These are phyloP conservation scores for Magnusiomyces clavatus DNA, from an alignment of 1,139 yeast species.

Conservation along the genomic window DNA sequence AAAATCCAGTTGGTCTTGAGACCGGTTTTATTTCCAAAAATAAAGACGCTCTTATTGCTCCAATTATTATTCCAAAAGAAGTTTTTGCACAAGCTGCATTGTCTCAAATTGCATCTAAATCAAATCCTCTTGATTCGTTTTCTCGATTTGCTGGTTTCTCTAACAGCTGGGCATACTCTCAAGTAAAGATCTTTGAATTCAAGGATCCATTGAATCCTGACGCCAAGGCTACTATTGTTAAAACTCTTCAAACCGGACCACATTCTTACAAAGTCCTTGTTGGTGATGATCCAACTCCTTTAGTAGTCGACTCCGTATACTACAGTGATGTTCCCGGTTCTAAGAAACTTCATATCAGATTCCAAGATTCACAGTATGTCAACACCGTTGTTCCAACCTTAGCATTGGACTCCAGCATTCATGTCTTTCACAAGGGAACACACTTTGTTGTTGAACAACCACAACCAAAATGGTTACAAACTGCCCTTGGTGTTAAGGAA, in stretches of 20 bases:
- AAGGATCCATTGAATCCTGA: constrained; percentile 6
- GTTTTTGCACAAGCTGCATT: constrained; percentile 31
- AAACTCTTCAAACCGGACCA: constrained; percentile 13
- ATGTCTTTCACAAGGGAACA: constrained; percentile 28
- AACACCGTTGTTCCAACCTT: constrained; percentile 25
- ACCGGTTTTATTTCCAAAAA: constrained; percentile 32
- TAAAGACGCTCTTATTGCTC: constrained; percentile 20
- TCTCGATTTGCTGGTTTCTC: constrained; percentile 9
- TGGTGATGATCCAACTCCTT: background rate
- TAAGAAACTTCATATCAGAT: constrained; percentile 21
- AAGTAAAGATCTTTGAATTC: constrained; percentile 13
- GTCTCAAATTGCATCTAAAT: constrained; percentile 15
- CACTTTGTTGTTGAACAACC: constrained; percentile 27
- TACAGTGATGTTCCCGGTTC: constrained; percentile 5
- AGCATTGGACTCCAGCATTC: constrained; percentile 18
- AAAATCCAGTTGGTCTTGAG: constrained; percentile 27
- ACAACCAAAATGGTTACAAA: constrained; percentile 27
- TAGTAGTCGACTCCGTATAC: constrained; percentile 8
- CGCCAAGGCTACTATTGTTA: constrained; percentile 6
- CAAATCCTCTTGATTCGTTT: constrained; percentile 8
- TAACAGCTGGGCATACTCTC: constrained; percentile 11
- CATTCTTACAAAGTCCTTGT: constrained; percentile 12
- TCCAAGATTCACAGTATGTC: constrained; percentile 23
- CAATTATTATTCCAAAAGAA: constrained; percentile 18
- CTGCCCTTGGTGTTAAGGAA: constrained; percentile 27